Conservation (phyloP, 495 filamentous ascomycete genomes). For the Talaromyces adpressus region DNA sequence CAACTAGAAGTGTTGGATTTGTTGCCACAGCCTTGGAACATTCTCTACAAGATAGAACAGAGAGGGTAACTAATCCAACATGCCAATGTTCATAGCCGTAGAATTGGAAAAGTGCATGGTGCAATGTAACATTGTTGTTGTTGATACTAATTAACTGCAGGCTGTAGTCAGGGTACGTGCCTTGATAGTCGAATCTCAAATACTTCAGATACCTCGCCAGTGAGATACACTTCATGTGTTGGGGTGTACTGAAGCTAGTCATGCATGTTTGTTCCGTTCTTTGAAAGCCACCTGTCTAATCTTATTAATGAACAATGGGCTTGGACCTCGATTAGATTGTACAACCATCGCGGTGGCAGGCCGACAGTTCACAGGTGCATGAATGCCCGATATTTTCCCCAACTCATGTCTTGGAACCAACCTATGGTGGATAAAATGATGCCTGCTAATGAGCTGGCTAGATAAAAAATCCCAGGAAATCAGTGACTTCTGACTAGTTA, state of each 20-base stretch:
- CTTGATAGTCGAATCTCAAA: not conserved
- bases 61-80: not conserved
- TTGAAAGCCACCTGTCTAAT: not conserved
- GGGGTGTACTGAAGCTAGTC: not conserved
- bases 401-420: not conserved
- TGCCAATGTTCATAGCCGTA: not conserved
- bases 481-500: not conserved
- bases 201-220: not conserved
- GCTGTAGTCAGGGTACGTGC: not conserved
- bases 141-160: not conserved
- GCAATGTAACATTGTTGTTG: not conserved
- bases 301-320: not conserved
- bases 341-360: not conserved
- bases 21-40: not conserved
- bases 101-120: not conserved
- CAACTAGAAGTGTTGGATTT: not conserved
- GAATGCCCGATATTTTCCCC: not conserved
- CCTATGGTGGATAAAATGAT: not conserved
- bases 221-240: not conserved
- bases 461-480: not conserved
- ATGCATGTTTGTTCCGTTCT: not conserved
- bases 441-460: not conserved
- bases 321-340: not conserved
- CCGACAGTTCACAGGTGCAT: not conserved
- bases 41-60: not conserved